Evolutionary conservation across 495 filamentous ascomycete genomes (phyloP).

Genomic region (Neurospora sp.): DNA sequence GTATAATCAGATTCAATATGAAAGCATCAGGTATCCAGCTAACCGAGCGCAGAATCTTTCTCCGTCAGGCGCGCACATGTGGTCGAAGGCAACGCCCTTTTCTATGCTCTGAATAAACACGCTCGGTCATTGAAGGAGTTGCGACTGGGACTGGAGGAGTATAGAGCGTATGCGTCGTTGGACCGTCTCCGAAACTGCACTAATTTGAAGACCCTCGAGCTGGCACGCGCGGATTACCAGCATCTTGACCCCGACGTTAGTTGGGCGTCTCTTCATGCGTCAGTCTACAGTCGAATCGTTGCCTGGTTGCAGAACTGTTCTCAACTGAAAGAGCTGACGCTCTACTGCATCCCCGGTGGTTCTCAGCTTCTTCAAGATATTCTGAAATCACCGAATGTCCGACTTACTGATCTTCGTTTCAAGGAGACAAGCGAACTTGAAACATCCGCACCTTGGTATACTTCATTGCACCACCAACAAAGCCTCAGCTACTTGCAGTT

Average conservation of each 20-base stretch:
- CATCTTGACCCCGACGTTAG: too few species aligned
- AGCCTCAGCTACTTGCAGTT: not conserved
- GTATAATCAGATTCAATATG: not conserved
- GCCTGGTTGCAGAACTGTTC: not conserved
- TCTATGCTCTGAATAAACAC: not conserved
- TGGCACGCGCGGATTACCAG: too few species aligned
- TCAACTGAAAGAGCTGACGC: not conserved
- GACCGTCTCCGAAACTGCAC: not conserved
- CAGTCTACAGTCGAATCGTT: not conserved
- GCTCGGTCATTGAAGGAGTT: not conserved
- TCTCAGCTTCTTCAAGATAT: not conserved
- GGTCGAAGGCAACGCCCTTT: not conserved
- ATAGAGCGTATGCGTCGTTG: not conserved
- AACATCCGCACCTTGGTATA: not conserved
- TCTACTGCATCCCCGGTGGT: not conserved
- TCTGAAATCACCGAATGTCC: not conserved
- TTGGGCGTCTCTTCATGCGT: not conserved
- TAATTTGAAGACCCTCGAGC: not conserved
- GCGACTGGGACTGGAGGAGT: too few species aligned
- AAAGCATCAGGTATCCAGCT: not conserved
- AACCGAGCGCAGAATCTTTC: not conserved
- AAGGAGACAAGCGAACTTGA: not conserved
- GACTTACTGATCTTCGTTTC: not conserved
- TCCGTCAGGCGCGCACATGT: not conserved
- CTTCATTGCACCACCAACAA: not conserved